Base-by-base conservation (phyloP, 192 early-diverging fungal species). In the Podila minutissima region DNA sequence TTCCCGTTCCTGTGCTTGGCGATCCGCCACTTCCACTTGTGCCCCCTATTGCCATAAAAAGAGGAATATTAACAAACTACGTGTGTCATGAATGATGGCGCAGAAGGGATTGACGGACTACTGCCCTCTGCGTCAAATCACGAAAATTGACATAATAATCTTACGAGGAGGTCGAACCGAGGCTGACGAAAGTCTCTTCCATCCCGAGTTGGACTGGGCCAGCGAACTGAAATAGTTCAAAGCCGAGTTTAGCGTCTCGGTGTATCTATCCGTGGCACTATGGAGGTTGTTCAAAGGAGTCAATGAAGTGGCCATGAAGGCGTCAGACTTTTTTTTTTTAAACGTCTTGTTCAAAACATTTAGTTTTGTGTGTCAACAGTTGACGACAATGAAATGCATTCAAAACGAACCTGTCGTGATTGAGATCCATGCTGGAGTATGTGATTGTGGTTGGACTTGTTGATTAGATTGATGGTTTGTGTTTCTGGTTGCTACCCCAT, bases 111-210 rank as follows among this genome's bases (percentile, higher is more conserved):
- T 55, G 53, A 55, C 3, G 53, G 24, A 20, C 53, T 24, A 55
- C 53, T 55, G 53, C 51, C 13, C 22, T 53, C 20, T 51, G 49
- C 1, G 22, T 5, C 22, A 22, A 53, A 9, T 0, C 17, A 24
- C 24, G 15, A 22, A 46, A 20, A 53, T 19, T 19, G 24, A 53
- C 4, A 32, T n/a, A 53, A 17, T n/a, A 8, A 17, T 38, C 59
- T 50, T 73, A 81, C 77, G 61, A 28, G 51, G 32, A 37, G 70
- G 61, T 28, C 71, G 60, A 38, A 81, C 71, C 7, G 77, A 73
- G 37, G 77, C 66, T 8, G 77, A 81, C 2, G 77, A 81, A 26
- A 81, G 77, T 29, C 77, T 59, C 28, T 81, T 81, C 77, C 77
- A 81, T 28, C 77, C 77, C 4, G 69, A 67, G 32, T 61, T 81